phyloP scores from a whole-genome alignment of 768 basidiomycete species.

The Baorangia bicolor region DNA sequence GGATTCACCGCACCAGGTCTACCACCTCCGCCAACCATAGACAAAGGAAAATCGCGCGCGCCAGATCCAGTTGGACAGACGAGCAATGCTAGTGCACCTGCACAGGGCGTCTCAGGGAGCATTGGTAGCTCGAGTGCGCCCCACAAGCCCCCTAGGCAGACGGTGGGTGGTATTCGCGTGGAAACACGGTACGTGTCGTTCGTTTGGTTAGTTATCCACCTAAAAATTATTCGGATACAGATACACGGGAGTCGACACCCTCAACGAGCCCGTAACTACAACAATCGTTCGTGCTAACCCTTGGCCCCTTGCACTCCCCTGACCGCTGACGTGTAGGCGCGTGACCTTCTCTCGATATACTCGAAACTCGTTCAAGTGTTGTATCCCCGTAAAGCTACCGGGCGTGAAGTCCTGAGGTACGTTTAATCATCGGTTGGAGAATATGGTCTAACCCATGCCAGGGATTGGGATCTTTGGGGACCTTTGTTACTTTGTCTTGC shows the following conservation, averaged over 20 bases:
- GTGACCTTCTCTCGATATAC: conserved; percentile 89
- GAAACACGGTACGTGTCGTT: conserved; percentile 71
- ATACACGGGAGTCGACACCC: conserved; percentile 80
- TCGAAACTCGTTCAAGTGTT: conserved; percentile 91
- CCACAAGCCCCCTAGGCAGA: conserved; percentile 52
- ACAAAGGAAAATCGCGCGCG: conserved; percentile 75
- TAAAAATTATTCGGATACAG: conserved; percentile 26
- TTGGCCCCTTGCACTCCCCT: conserved; percentile 5
- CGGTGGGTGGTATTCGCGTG: conserved; percentile 80
- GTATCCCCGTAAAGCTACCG: conserved; percentile 73
- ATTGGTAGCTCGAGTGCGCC: conserved; percentile 56
- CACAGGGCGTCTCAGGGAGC: conserved; percentile 61
- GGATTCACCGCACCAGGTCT: conserved; percentile 69
- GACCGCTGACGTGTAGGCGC: conserved; percentile 50
- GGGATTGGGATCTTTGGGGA: conserved; percentile 99
- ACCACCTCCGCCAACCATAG: conserved; percentile 41
- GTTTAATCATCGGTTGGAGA: conserved; percentile 10
- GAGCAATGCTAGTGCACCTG: conserved; percentile 30
- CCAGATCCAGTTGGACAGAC: conserved; percentile 51
- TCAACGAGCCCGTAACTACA: conserved; percentile 86
- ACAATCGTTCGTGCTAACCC: conserved; percentile 71
- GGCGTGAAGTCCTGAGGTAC: conserved; percentile 80
- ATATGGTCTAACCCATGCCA: conserved; percentile 30
- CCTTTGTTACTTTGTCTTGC: conserved; percentile 81
- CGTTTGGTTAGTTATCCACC: neutral